A percentile compares a stretch with the other conserved stretches of the same genome.
These are phyloP conservation scores for Gremmenia infestans DNA, from an alignment of 2,329 filamentous ascomycete species.

Conservation along the genomic window DNA sequence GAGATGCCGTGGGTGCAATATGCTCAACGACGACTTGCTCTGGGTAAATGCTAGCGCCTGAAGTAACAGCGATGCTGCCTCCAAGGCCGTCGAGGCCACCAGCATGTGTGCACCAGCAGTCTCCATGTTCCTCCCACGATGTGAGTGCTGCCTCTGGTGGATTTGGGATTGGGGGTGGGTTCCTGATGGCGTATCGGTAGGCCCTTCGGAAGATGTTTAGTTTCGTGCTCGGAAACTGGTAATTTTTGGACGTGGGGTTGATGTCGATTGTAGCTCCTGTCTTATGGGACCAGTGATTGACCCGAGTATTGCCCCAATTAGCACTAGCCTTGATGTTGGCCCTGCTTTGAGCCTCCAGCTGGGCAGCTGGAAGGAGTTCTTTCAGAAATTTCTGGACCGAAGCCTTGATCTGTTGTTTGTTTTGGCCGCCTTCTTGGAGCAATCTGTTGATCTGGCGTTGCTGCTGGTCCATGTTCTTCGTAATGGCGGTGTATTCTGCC, in stretches of 20 bases:
- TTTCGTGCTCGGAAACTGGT: slow-evolving; percentile 30
- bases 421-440: slow-evolving; percentile 6
- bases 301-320: slow-evolving; percentile 31
- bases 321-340: slow-evolving; percentile 20
- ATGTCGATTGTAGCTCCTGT: slow-evolving; percentile 63
- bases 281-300: slow-evolving; percentile 70
- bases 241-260: slow-evolving; percentile 55
- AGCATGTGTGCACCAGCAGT: slow-evolving; percentile 77
- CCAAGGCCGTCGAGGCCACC: slow-evolving; percentile 41
- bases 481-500: slow-evolving; percentile 14
- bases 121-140: slow-evolving; percentile 71
- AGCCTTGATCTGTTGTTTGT: slow-evolving; percentile 15
- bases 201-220: slow-evolving; percentile 22
- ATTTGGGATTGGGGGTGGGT: slow-evolving; percentile 23
- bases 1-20: slow-evolving; percentile 55
- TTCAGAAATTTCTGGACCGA: slow-evolving; percentile 15
- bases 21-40: slow-evolving; percentile 70
- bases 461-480: slow-evolving; percentile 13
- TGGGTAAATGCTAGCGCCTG: slow-evolving; percentile 55
- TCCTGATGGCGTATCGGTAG: slow-evolving; percentile 22
- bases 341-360: slow-evolving; percentile 25
- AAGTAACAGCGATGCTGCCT: slow-evolving; percentile 60
- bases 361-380: slow-evolving; percentile 18
- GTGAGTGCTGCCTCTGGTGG: slow-evolving; percentile 54
- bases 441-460: slow-evolving; percentile 11